Evolutionary conservation across 345 rosid species (phyloP).

Genomic region (Odontarrhena argentea): DNA sequence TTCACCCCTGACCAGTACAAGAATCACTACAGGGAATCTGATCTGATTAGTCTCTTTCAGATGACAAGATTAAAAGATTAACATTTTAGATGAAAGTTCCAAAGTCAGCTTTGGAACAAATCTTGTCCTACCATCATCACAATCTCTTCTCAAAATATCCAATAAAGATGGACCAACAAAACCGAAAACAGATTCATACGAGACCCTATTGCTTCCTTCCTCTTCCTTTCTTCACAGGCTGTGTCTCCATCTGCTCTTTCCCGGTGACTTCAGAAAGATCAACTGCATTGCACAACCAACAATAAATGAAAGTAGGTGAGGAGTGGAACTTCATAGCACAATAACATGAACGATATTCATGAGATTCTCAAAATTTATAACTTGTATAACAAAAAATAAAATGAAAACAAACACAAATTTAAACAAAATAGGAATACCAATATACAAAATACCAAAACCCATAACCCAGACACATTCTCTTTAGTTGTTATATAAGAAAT

Average conservation of each 20-base stretch:
- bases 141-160: conserved; percentile 19
- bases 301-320: not conserved
- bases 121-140: not conserved
- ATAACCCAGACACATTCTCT: no score
- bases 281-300: conserved; percentile 50
- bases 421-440: no score
- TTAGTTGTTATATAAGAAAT: no score
- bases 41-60: no score
- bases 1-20: no score
- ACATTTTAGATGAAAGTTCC: not conserved
- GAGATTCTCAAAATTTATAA: not conserved
- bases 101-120: conserved; percentile 18
- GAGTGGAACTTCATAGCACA: not conserved
- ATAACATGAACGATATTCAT: not conserved
- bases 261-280: conserved; percentile 72
- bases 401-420: conserved; percentile 1
- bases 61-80: no score
- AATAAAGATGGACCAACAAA: conserved; percentile 33
- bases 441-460: no score
- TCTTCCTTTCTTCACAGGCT: conserved; percentile 77
- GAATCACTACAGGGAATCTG: no score
- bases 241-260: conserved; percentile 75
- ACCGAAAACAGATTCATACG: conserved; percentile 3
- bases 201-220: conserved; percentile 77
- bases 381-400: conserved; percentile 8